Percentiles rank a stretch among this genome's conserved stretches.
Conservation (phyloP, 2,329 filamentous ascomycete species). For the Ramularia collo-cygni region DNA sequence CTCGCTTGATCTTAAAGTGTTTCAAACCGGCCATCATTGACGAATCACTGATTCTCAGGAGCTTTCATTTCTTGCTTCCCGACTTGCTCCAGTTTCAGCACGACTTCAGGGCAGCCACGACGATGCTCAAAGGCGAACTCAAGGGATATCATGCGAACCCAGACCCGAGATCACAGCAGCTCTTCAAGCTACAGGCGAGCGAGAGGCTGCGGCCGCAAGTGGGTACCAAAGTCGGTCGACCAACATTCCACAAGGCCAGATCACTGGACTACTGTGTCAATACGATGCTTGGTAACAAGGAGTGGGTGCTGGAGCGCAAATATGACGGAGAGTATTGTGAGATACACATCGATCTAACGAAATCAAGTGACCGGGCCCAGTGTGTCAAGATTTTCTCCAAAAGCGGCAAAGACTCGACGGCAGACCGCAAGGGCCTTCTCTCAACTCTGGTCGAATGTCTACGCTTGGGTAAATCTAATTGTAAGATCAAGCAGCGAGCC, state of each 20-base stretch:
- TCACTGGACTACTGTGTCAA: conserved; percentile 65
- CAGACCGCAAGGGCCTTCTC: conserved; percentile 58
- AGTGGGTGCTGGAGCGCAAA: conserved; percentile 71
- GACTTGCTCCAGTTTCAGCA: conserved; percentile 63
- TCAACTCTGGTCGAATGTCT: conserved; percentile 59
- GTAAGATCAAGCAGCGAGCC: conserved; percentile 57
- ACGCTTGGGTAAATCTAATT: conserved; percentile 51
- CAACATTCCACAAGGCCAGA: conserved; percentile 39
- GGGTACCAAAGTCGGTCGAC: conserved; percentile 42
- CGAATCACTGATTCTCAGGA: conserved; percentile 46
- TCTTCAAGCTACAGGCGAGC: conserved; percentile 28
- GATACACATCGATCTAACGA: conserved; percentile 67
- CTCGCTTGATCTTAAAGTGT: conserved; percentile 70
- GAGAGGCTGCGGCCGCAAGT: conserved; percentile 30
- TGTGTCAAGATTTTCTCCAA: conserved; percentile 83
- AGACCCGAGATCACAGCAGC: conserved; percentile 25
- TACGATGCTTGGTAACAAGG: conserved; percentile 49
- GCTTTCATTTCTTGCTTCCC: conserved; percentile 64
- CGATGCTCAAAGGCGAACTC: conserved; percentile 44
- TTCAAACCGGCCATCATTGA: conserved; percentile 63
- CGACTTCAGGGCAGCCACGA: conserved; percentile 56
- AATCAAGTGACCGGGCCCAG: conserved; percentile 32
- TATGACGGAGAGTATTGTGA: conserved; percentile 85
- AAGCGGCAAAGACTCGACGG: conserved; percentile 81
- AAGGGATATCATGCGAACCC: conserved; percentile 33